Conservation (phyloP, 108 stramenopile genomes). For the Asterionellopsis glacialis region DNA sequence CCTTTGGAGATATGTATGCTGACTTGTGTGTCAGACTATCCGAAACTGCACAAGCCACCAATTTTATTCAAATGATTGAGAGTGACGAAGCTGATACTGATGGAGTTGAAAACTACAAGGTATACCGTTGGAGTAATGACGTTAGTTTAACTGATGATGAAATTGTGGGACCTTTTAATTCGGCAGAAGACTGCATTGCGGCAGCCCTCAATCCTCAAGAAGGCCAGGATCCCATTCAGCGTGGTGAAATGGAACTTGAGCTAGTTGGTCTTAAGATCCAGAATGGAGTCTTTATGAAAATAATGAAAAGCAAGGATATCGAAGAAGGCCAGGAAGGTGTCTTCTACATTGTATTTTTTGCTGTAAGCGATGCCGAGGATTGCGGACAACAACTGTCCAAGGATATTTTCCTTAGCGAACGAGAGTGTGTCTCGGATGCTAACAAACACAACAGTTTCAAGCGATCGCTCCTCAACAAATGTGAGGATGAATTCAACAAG, state of each 20-base stretch:
- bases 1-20: slow-evolving; percentile 90
- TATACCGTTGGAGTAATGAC: slow-evolving; percentile 79
- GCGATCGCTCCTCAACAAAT: slow-evolving; percentile 81
- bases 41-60: slow-evolving; percentile 36
- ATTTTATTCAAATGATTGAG: slow-evolving; percentile 75
- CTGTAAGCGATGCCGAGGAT: slow-evolving; percentile 56
- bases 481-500: slow-evolving; percentile 88
- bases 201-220: slow-evolving; percentile 42
- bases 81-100: slow-evolving; percentile 73
- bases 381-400: slow-evolving; percentile 73
- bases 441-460: slow-evolving; percentile 83
- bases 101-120: slow-evolving; percentile 31
- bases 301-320: slow-evolving; percentile 48
- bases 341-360: slow-evolving; percentile 79
- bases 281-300: slow-evolving; percentile 74
- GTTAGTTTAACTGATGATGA: slow-evolving; percentile 68
- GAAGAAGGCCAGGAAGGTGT: slow-evolving; percentile 23
- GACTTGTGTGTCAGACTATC: slow-evolving; percentile 75
- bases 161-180: slow-evolving; percentile 67
- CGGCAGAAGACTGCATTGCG: slow-evolving; percentile 50
- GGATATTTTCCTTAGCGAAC: slow-evolving; percentile 65
- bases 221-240: slow-evolving; percentile 35
- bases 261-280: slow-evolving; percentile 61
- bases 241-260: slow-evolving; percentile 77
- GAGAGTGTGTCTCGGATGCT: slow-evolving; percentile 62